Evolutionary conservation across 352 stramenopile genomes (phyloP).

Genomic region (Globisporangium paroecandrum): DNA sequence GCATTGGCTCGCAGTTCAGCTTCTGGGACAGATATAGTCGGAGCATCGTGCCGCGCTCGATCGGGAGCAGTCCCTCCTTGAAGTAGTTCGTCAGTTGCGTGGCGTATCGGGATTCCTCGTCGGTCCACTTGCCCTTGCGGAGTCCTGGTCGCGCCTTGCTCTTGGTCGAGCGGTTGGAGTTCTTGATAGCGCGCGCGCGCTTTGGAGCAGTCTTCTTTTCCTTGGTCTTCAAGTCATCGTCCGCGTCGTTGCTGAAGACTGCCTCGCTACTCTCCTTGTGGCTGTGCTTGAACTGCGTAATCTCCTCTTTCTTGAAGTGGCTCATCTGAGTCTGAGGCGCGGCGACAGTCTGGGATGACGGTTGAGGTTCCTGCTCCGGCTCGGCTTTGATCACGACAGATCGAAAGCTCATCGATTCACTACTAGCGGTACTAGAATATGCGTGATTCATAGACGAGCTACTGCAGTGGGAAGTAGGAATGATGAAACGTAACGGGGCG

Average conservation of each 20-base stretch:
- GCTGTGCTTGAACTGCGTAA: not conserved
- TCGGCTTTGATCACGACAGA: conserved; percentile 18
- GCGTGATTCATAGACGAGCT: conserved; percentile 24
- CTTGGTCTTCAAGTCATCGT: conserved; percentile 21
- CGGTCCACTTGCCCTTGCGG: conserved; percentile 85
- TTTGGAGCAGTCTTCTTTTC: conserved; percentile 53
- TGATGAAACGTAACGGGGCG: conserved; percentile 74
- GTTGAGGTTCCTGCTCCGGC: conserved; percentile 5
- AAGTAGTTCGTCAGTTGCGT: conserved; percentile 80
- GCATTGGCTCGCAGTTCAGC: conserved; percentile 91
- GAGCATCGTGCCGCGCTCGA: conserved; percentile 88
- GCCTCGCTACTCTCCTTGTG: not conserved
- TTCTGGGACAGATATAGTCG: conserved; percentile 89
- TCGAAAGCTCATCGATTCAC: conserved; percentile 18
- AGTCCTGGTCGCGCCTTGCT: conserved; percentile 84
- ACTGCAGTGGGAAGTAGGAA: conserved; percentile 52
- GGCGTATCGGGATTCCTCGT: conserved; percentile 77
- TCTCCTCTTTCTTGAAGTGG: not conserved
- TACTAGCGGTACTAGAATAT: conserved; percentile 18
- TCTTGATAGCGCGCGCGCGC: conserved; percentile 51
- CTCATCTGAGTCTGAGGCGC: not conserved
- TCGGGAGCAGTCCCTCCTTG: conserved; percentile 75
- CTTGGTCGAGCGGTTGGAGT: conserved; percentile 68
- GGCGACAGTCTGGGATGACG: conserved; percentile 3
- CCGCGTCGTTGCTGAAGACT: not conserved